Evolutionary conservation across 208 protist genomes (phyloP).

Genomic region (Acanthamoeba sp.): DNA sequence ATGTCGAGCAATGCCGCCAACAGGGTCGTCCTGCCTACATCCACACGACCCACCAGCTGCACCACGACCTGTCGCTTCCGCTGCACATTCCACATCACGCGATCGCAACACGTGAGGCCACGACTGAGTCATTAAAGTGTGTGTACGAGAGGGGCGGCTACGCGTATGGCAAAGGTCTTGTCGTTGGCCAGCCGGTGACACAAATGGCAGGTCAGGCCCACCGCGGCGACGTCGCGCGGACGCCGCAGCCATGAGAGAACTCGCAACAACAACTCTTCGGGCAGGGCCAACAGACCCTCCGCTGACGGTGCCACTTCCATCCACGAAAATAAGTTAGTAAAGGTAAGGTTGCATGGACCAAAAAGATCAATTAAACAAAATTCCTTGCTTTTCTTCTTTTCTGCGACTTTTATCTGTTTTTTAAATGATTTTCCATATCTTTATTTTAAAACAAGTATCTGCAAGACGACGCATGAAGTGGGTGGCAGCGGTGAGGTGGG

Average conservation of each 20-base stretch:
- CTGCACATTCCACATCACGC: neutral
- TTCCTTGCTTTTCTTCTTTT: too few relatives aligned
- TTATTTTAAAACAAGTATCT: neutral
- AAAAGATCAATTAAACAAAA: too few relatives aligned
- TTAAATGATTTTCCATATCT: neutral
- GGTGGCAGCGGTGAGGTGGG: neutral
- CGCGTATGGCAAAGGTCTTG: neutral
- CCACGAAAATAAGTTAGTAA: too few relatives aligned
- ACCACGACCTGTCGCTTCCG: conserved; percentile 23
- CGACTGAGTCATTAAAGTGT: too few relatives aligned
- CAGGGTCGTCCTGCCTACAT: neutral
- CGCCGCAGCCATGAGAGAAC: neutral
- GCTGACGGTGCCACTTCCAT: neutral
- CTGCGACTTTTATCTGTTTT: neutral
- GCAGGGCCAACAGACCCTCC: neutral
- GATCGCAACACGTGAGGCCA: too few relatives aligned
- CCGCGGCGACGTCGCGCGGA: neutral
- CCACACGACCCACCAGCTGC: neutral
- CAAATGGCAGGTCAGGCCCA: neutral
- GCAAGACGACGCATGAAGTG: neutral
- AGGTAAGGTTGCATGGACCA: too few relatives aligned
- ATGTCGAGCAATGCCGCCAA: neutral
- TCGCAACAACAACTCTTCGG: neutral
- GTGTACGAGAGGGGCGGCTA: neutral
- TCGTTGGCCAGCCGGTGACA: neutral